Evolutionary conservation across 352 stramenopile species (phyloP).

Genomic region (Globisporangium carolinianum): DNA sequence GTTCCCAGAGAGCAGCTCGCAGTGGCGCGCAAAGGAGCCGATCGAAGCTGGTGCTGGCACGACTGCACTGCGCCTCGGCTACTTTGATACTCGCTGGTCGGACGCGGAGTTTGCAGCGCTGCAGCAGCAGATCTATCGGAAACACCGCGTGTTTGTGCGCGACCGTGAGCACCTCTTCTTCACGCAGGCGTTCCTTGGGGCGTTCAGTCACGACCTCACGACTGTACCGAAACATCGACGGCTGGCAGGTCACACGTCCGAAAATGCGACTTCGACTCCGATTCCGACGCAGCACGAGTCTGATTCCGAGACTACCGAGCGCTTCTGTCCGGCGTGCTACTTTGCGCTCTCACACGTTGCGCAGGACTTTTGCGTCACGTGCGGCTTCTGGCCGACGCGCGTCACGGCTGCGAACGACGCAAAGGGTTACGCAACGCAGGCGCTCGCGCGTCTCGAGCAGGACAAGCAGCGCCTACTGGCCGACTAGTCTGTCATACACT

Average conservation of each 20-base stretch:
- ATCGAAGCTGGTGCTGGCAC: conserved; percentile 82
- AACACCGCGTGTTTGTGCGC: conserved; percentile 48
- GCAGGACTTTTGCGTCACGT: conserved; percentile 58
- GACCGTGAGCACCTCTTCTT: conserved; percentile 69
- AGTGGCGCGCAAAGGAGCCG: conserved; percentile 85
- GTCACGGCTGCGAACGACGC: conserved; percentile 46
- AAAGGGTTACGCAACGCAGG: conserved; percentile 38
- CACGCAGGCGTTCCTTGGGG: conserved; percentile 51
- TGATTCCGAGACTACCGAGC: not conserved
- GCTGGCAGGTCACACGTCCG: not conserved
- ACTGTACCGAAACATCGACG: conserved; percentile 31
- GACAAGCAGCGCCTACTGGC: conserved; percentile 19
- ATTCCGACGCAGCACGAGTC: too few relatives aligned
- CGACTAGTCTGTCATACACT: not conserved
- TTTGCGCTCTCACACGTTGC: conserved; percentile 38
- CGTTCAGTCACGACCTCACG: conserved; percentile 36
- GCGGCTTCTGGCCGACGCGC: conserved; percentile 59
- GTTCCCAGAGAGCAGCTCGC: conserved; percentile 75
- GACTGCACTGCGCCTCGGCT: conserved; percentile 54
- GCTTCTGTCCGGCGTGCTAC: conserved; percentile 26
- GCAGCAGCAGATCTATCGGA: conserved; percentile 21
- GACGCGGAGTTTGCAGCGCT: conserved; percentile 30
- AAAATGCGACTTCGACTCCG: conserved; percentile 1
- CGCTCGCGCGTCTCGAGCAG: conserved; percentile 31
- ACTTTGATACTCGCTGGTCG: conserved; percentile 44